Percentiles rank a stretch among this genome's conserved stretches.
Evolutionary conservation across 345 rosid species (phyloP).

Genomic region (Brassica napus): Da-Ae NC_063435.1:26921001-26921500

Average conservation of each 20-base stretch:
- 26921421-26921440: constrained; percentile 5
- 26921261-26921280: constrained; percentile 1
- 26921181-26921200: constrained; percentile 6
- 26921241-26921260: neutral
- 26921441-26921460: constrained; percentile 22
- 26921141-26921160: neutral
- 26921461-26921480: neutral
- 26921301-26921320: constrained; percentile 7
- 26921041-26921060: neutral
- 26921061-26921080: constrained; percentile 28
- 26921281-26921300: neutral
- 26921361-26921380: constrained; percentile 28
- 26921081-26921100: constrained; percentile 9
- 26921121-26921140: neutral
- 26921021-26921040: neutral
- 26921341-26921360: constrained; percentile 12
- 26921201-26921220: neutral
- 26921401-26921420: constrained; percentile 26
- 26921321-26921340: constrained; percentile 19
- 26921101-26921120: constrained; percentile 1
- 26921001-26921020: neutral
- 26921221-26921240: neutral
- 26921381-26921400: constrained; percentile 19
- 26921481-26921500: neutral
- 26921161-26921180: constrained; percentile 26